phyloP scores from a whole-genome alignment of 2,329 filamentous ascomycete species.

The Calonectria hongkongensis region DNA sequence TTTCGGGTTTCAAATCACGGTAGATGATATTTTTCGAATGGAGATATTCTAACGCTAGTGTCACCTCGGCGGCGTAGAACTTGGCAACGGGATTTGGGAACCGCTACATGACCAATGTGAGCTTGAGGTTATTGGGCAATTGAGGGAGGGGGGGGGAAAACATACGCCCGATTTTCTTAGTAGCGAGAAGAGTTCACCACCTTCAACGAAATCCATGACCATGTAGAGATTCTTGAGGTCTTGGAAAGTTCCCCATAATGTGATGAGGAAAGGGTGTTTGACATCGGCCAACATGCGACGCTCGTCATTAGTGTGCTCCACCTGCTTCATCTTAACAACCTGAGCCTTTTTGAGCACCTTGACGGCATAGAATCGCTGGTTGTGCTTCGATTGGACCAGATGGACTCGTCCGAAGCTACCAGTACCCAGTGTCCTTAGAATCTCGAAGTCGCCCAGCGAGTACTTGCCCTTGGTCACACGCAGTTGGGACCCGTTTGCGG shows the following conservation, averaged over 20 bases:
- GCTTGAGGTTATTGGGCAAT: constrained; percentile 2
- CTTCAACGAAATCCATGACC: constrained; percentile 99
- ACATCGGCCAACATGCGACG: constrained; percentile 96
- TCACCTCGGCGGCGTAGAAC: constrained; percentile 98
- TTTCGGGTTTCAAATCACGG: constrained; percentile 96
- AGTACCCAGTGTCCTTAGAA: constrained; percentile 93
- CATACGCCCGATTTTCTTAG: constrained; percentile 92
- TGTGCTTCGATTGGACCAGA: constrained; percentile 97
- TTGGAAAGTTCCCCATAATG: constrained; percentile 98
- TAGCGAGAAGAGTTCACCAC: constrained; percentile 96
- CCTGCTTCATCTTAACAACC: constrained; percentile 99
- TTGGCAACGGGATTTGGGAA: constrained; percentile 99
- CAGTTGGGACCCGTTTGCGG: constrained; percentile 61
- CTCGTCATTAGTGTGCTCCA: constrained; percentile 99
- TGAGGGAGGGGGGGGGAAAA: constrained; percentile 40
- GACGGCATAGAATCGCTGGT: constrained; percentile 97
- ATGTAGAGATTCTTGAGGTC: constrained; percentile 98
- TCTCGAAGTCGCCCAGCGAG: constrained; percentile 90
- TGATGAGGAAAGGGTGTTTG: constrained; percentile 98
- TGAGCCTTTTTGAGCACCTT: constrained; percentile 99
- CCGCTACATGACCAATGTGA: constrained; percentile 73
- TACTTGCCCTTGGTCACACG: constrained; percentile 98
- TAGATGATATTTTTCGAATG: constrained; percentile 98
- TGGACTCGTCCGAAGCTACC: constrained; percentile 98
- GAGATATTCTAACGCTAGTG: constrained; percentile 94